These are phyloP conservation scores for Neurospora cerealis DNA, from an alignment of 495 filamentous ascomycete species.

Conservation along the genomic window DNA sequence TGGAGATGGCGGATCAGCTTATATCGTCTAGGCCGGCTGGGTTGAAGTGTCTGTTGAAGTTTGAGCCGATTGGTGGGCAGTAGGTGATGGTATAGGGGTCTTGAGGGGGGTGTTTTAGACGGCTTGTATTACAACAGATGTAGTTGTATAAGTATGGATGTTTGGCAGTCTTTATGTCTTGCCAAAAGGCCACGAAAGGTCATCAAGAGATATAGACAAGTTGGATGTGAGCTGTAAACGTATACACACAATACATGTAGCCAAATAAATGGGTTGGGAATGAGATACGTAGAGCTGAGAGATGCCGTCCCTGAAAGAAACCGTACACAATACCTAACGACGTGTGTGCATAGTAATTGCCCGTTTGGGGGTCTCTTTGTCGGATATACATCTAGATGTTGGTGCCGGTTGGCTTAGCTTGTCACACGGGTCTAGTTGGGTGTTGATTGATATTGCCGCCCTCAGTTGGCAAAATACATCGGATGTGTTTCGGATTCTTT, in stretches of 20 bases:
- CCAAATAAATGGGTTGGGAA: too few species aligned
- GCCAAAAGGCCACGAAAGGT: too few species aligned
- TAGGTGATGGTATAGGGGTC: background rate
- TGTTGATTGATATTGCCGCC: background rate
- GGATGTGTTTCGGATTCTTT: background rate
- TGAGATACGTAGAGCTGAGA: background rate
- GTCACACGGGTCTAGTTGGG: background rate
- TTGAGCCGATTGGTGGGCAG: slow-evolving; percentile 16
- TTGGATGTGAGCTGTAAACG: too few species aligned
- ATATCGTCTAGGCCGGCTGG: slow-evolving; percentile 48
- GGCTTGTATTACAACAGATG: too few species aligned
- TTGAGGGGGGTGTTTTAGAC: too few species aligned
- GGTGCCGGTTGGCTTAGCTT: background rate
- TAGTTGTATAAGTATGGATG: too few species aligned
- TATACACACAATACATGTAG: too few species aligned
- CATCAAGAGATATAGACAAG: too few species aligned
- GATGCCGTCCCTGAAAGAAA: background rate
- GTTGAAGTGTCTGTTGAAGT: slow-evolving; percentile 41
- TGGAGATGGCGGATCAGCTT: slow-evolving; percentile 51
- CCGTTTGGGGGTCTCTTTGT: background rate
- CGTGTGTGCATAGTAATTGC: background rate
- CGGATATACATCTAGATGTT: background rate
- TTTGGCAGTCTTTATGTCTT: too few species aligned
- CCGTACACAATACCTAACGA: background rate
- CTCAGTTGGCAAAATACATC: background rate